Conservation (phyloP, 306 rosid genomes). For the Echinosophora koreensis region DNA sequence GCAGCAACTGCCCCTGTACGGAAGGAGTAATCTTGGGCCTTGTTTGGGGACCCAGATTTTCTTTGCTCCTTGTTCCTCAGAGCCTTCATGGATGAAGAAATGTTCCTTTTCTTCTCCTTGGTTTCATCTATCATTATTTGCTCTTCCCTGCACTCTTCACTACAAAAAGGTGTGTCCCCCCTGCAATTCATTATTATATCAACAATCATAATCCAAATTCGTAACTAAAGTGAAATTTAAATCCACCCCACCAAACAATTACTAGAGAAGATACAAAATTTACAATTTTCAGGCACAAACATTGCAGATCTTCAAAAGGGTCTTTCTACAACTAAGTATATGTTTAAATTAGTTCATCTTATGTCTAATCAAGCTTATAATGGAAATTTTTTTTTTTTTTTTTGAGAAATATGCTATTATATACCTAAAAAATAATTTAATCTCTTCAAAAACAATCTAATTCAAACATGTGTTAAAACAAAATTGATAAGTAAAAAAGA, state of each 20-base stretch:
- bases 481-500: neutral
- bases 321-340: neutral
- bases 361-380: no score
- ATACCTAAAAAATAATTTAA: no score
- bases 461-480: neutral
- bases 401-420: no score
- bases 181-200: slow-evolving; percentile 48
- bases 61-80: slow-evolving; percentile 72
- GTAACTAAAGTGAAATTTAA: neutral
- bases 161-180: slow-evolving; percentile 96
- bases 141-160: slow-evolving; percentile 86
- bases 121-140: slow-evolving; percentile 84
- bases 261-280: neutral
- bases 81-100: slow-evolving; percentile 75
- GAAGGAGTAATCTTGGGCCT: slow-evolving; percentile 58
- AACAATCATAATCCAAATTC: neutral
- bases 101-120: slow-evolving; percentile 70
- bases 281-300: neutral
- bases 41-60: slow-evolving; percentile 64
- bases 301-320: neutral
- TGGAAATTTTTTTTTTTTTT: no score
- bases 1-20: slow-evolving; percentile 79
- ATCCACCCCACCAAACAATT: neutral
- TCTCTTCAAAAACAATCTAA: neutral
- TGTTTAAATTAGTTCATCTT: neutral